Evolutionary conservation across 257 asterid genomes (phyloP).

Genomic region (Penstemon davidsonii): DNA sequence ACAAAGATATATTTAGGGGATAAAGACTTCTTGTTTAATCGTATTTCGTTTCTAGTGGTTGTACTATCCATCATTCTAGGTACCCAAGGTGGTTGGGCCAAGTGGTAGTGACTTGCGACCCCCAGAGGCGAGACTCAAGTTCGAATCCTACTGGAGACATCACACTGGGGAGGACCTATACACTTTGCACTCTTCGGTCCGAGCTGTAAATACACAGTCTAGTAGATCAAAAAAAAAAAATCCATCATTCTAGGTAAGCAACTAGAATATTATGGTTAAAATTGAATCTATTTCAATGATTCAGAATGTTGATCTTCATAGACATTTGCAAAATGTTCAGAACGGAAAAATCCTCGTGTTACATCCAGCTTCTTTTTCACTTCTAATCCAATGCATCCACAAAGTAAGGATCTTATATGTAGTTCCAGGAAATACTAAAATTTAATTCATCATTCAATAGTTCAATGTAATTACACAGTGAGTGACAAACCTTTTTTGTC

Average conservation of each 20-base stretch:
- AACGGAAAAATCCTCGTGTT: neutral
- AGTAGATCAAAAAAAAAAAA: too few species aligned
- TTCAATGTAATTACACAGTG: neutral
- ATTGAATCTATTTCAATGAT: neutral
- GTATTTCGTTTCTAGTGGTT: neutral
- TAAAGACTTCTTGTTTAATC: neutral
- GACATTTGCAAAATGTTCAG: neutral
- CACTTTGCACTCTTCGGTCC: too few species aligned
- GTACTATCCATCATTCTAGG: neutral
- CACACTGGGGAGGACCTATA: too few species aligned
- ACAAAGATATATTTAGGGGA: neutral
- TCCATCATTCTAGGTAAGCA: conserved; percentile 1
- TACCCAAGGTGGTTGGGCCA: too few species aligned
- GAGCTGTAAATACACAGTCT: too few species aligned
- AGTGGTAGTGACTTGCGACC: too few species aligned
- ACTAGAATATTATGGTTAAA: neutral
- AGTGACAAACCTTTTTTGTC: neutral
- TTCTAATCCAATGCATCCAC: neutral
- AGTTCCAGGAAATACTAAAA: neutral
- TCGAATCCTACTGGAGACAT: too few species aligned
- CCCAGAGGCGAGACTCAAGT: too few species aligned
- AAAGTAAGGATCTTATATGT: neutral
- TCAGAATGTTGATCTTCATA: neutral
- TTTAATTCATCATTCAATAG: neutral
- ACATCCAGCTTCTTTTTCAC: neutral